Evolutionary conservation across 805 yeast species (phyloP), one percentile per base, ranked within the genome.

Genomic region (Sugiyamaella qingdaonensis): DNA sequence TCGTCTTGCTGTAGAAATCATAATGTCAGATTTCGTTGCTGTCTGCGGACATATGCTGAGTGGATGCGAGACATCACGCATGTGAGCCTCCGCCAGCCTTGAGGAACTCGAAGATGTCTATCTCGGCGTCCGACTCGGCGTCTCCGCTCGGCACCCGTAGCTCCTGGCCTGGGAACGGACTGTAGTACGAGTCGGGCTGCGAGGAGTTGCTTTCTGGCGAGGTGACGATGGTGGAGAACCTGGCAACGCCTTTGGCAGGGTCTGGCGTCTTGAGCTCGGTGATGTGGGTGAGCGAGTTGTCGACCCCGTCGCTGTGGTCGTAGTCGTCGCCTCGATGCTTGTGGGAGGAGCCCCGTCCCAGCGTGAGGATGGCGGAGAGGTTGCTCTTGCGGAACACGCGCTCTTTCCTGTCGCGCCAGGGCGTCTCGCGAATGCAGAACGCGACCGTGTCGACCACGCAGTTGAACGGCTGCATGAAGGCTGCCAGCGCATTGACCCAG

Each of bases 361-460:
- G 10, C 11, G 16, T 39, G 24, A 39, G 14, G 13, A 39, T 7
- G 24, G 43, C 43, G 13, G 19, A n/a, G 36, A 18, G 10, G 37
- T 45, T 45, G 27, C 37, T 16, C 21, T 19, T 31, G 27, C 56
- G 54, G 51, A 59, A 59, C 10, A 59, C 46, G 19, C 51, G 41
- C 46, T 57, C 59, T 27, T 52, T 35, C 7, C 49, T 45, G 31
- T 46, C 31, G 39, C 56, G 44, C 59, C 58, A 58, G 10, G 62
- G 62, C 10, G 33, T 51, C 34, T 90, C 97, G 52, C 95, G 74
- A 57, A 82, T 78, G 34, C 86, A 70, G 64, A 88, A 90, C 10
- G 89, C 96, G 14, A 79, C 54, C 0, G 90, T 75, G 63, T 90
- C 96, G 24, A 90, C 82, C 27, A 83, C 74, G 46, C 96, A 90